phyloP scores from a whole-genome alignment of 179 eudicot genomes.

The Spinacia oleracea region DNA sequence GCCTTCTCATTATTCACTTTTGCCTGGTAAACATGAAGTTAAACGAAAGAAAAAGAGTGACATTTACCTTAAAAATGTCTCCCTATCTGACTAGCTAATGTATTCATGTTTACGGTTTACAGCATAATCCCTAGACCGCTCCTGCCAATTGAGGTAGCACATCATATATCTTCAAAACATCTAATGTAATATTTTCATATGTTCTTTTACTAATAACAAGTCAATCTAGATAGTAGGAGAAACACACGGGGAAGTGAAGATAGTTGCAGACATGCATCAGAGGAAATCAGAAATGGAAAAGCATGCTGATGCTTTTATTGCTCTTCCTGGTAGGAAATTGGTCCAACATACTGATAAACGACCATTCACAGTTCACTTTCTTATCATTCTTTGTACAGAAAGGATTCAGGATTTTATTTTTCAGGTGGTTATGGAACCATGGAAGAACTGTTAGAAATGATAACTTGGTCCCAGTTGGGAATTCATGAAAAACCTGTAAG shows the following conservation, averaged over 20 bases:
- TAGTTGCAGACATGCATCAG: constrained; percentile 74
- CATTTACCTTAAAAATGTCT: not conserved
- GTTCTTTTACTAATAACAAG: constrained; percentile 12
- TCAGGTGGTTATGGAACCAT: constrained; percentile 85
- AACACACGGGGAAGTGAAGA: constrained; percentile 58
- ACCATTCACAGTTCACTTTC: not conserved
- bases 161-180: not conserved
- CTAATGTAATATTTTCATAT: not conserved
- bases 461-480: constrained; percentile 76
- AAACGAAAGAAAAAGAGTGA: not conserved
- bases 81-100: constrained; percentile 2
- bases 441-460: constrained; percentile 70
- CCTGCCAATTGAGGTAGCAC: constrained; percentile 56
- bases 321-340: constrained; percentile 60
- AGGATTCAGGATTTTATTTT: not conserved
- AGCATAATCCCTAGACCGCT: constrained; percentile 72
- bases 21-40: not conserved
- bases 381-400: not conserved
- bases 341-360: not conserved
- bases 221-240: constrained; percentile 59
- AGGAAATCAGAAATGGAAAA: constrained; percentile 82
- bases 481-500: constrained; percentile 73
- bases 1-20: not conserved
- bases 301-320: constrained; percentile 82
- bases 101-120: constrained; percentile 26